Evolutionary conservation across 306 rosid species (phyloP).

Genomic region (Argentina anserina): DNA sequence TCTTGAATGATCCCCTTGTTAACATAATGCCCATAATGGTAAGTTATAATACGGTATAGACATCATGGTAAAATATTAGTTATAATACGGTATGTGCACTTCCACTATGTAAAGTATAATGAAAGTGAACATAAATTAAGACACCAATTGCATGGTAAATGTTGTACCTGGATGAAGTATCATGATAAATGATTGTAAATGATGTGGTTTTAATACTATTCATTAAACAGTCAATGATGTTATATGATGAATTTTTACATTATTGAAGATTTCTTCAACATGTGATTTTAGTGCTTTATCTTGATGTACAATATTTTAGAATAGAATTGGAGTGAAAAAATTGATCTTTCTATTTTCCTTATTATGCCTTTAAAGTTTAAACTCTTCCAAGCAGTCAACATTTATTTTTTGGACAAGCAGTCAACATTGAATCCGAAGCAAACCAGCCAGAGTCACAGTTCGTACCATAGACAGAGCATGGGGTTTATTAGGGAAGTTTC

Average conservation of each 20-base stretch:
- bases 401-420: no score
- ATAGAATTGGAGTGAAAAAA: neutral
- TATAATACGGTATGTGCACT: no score
- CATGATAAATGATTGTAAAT: neutral
- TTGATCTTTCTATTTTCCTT: neutral
- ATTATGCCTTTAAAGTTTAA: neutral
- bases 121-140: no score
- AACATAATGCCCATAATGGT: no score
- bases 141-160: no score
- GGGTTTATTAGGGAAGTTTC: neutral
- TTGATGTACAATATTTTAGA: neutral
- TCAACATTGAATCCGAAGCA: neutral
- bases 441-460: neutral
- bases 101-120: no score
- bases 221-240: fast-evolving
- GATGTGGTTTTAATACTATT: no score
- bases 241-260: no score
- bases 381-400: neutral
- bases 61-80: no score
- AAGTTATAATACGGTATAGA: no score
- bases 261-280: no score
- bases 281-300: neutral
- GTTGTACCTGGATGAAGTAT: neutral
- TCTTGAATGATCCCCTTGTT: neutral
- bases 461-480: neutral